These are phyloP conservation scores for Colletotrichum sp. DNA, from an alignment of 2,329 filamentous ascomycete genomes.

Conservation along the genomic window DNA sequence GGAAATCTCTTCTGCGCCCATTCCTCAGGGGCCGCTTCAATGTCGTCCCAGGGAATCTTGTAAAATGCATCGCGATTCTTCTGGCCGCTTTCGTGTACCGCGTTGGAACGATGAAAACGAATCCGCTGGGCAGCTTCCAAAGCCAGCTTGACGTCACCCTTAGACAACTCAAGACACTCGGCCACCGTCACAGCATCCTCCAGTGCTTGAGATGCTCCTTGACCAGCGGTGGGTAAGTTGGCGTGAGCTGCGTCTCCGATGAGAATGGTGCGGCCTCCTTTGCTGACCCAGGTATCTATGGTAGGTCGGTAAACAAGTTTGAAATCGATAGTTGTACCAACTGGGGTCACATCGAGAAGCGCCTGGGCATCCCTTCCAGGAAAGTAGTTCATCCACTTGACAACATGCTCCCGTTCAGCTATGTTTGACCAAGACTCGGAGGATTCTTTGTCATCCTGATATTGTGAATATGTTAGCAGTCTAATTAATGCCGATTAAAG, in stretches of 20 bases:
- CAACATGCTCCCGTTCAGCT: constrained; percentile 42
- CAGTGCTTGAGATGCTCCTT: neutral
- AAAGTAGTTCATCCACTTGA: constrained; percentile 57
- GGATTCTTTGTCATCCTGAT: neutral
- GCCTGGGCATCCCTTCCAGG: constrained; percentile 60
- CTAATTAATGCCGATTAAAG: neutral
- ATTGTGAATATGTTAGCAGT: neutral
- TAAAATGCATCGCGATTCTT: neutral
- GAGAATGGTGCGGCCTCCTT: neutral
- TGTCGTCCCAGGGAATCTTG: neutral
- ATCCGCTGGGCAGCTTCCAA: constrained; percentile 50
- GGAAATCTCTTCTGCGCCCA: neutral
- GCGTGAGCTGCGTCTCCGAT: neutral
- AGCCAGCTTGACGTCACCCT: constrained; percentile 39
- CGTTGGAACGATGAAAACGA: constrained; percentile 44
- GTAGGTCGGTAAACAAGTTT: neutral
- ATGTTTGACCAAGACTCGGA: neutral
- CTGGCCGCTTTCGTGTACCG: constrained; percentile 3
- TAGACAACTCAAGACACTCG: neutral
- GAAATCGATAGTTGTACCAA: neutral
- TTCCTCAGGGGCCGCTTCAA: neutral
- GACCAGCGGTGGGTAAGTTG: neutral
- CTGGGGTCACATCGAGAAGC: neutral
- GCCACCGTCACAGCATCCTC: neutral
- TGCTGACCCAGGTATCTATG: neutral